Evolutionary conservation across 306 rosid species (phyloP), one percentile per base, ranked within the genome.

Genomic region (Cicer cuneatum): DNA sequence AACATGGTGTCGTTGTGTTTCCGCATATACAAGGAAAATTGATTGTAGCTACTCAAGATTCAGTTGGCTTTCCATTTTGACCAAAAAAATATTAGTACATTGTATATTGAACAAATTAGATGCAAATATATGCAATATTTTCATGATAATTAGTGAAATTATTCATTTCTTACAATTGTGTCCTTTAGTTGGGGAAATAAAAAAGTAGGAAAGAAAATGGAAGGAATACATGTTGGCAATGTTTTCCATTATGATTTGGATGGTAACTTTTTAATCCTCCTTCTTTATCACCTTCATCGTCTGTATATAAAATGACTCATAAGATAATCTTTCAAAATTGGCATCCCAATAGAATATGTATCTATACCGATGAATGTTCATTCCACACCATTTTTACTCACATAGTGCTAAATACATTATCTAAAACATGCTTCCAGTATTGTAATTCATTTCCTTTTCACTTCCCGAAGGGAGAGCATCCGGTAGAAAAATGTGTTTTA

Each of bases 21-120:
- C 65, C 11, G 7, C n/a, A 67, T 19, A 52, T 78, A 63, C 45
- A 69, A 38, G 54, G 74, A 57, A 45, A 73, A 24, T 2, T 24
- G 29, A 24, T 24, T 24, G 29, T 24, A 24, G 29, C 11, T 14
- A 54, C 61, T 19, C 61, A 10, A 37, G 46, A 37, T 60, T 57
- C 64, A 57, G 19, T 11, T 60, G 45, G 11, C 7, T 60, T 9
- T 38, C 13, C 18, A 37, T 61, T 38, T 61, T 37, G 67, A n/a
- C 38, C 46, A 24, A 24, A 24, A 24, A 24, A 14, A 37, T 38
- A 29, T 33, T 60, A 8, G 43, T 60, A 18, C 37, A 54, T 19
- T 19, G 29, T 24, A 24, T 24, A 24, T 24, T 24, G 29, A 24
- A 24, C 29, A 24, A 24, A 24, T 24, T 24, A 24, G 29, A 24